Base-by-base conservation (phyloP, 768 basidiomycete species). In the Rhodosporidiobolus sp. region DNA sequence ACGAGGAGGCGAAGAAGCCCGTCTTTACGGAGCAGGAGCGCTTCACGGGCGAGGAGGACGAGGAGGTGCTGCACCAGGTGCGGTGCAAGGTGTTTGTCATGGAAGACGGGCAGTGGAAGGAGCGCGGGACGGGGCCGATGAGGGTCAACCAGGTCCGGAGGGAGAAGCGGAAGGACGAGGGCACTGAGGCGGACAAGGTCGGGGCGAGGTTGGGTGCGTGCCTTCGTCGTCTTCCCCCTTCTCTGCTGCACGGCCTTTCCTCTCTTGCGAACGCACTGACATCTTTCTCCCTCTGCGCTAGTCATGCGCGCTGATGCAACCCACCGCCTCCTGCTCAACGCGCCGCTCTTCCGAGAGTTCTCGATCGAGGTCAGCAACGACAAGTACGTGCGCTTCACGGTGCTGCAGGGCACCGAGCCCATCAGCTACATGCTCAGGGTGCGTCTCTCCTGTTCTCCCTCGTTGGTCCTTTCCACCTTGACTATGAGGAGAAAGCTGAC, bases 221-320 rank as follows among this genome's bases (percentile, higher is more conserved):
- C 28, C 14, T 24, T 34, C 48, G 57, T n/a, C 46, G 54, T 7
- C 43, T 50, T 43, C 49, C 14, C 16, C n/a, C 32, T 58, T 35
- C 14, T 45, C 53, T 11, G 16, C 38, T 43, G 38, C 14, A 7
- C 38, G 14, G 0, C 0, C 46, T 54, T 38, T 14, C 24, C 35
- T 8, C 24, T 45, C 26, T 45, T n/a, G 30, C 30, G 5, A 5
- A 16, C 3, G 10, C 7, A 20, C 50, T 43, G 35, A 59, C 32
- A 4, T 24, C 22, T 28, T 20, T 30, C 10, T 16, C n/a, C 20
- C 0, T 22, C 32, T 14, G 14, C 28, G 20, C 45, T 53, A 77
- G 77, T 77, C 50, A 77, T 77, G 77, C 69, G 77, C 35, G 77
- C 77, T 24, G 77, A 75, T 43, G 74, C 74, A 6, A 77, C 77